Evolutionary conservation across 345 rosid genomes (phyloP).

Genomic region (Erucastrum elatum): DNA sequence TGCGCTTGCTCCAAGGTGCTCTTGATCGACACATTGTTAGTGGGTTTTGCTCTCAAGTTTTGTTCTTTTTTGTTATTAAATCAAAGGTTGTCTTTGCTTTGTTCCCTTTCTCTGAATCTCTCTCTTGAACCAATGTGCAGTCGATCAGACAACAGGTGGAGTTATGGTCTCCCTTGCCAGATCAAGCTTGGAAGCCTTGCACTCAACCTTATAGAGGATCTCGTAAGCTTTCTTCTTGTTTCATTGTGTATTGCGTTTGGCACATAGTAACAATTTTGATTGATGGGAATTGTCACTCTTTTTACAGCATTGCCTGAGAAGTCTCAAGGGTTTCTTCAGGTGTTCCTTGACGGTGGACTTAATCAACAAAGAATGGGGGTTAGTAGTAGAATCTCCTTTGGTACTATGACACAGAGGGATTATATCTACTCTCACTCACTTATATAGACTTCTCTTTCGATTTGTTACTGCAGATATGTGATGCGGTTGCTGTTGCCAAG

Average conservation of each 20-base stretch:
- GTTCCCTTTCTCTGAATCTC: background rate
- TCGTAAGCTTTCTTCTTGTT: constrained; percentile 10
- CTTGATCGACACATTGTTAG: constrained; percentile 61
- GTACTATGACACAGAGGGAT: background rate
- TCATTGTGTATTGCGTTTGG: background rate
- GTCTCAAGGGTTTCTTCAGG: constrained; percentile 75
- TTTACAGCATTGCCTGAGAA: constrained; percentile 57
- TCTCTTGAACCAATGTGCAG: constrained; percentile 38
- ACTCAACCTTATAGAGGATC: constrained; percentile 25
- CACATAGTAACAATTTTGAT: background rate
- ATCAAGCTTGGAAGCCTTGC: constrained; percentile 88
- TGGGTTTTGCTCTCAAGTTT: constrained; percentile 23
- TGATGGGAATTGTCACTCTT: constrained; percentile 14
- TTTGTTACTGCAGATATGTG: constrained; percentile 65
- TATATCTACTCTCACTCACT: background rate
- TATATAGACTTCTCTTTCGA: background rate
- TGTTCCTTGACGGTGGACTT: constrained; percentile 95
- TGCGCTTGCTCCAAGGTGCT: constrained; percentile 65
- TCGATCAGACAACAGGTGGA: constrained; percentile 58
- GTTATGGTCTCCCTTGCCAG: constrained; percentile 84
- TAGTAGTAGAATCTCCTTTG: constrained; percentile 30
- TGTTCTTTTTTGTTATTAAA: background rate
- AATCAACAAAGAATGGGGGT: constrained; percentile 99
- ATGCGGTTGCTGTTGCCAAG: constrained; percentile 96
- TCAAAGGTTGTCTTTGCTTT: background rate